Conservation (phyloP, 1,139 yeast species). For the Geotrichum citri-aurantii region DNA sequence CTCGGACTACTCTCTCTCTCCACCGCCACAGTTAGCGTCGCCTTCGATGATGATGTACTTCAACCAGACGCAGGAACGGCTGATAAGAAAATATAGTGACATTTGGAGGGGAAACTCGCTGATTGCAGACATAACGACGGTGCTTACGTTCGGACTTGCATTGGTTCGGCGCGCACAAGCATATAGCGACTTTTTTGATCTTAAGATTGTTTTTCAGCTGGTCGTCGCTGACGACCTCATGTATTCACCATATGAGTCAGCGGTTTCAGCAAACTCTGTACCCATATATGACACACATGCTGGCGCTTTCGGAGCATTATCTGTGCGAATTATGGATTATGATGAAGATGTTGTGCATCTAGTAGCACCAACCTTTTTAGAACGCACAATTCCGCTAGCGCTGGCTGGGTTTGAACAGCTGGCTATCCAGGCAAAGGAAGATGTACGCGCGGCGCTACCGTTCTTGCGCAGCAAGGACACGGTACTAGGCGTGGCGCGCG, state of each 20-base stretch:
- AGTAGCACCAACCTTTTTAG: constrained; percentile 10
- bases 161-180: constrained; percentile 26
- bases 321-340: constrained; percentile 26
- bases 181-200: constrained; percentile 19
- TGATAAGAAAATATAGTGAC: constrained; percentile 16
- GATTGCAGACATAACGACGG: constrained; percentile 18
- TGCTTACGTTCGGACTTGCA: constrained; percentile 17
- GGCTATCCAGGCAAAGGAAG: neutral
- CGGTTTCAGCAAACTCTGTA: neutral
- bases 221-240: constrained; percentile 21
- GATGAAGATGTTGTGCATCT: constrained; percentile 18
- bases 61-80: constrained; percentile 20
- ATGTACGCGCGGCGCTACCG: constrained; percentile 18
- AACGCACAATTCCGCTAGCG: constrained; percentile 9
- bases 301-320: constrained; percentile 9
- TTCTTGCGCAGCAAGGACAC: constrained; percentile 1
- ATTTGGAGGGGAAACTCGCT: constrained; percentile 19
- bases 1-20: neutral
- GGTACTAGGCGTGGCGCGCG: constrained; percentile 1
- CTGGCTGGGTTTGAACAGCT: neutral
- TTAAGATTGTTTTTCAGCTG: constrained; percentile 25
- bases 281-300: constrained; percentile 1
- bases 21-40: constrained; percentile 2
- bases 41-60: neutral
- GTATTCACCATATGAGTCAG: constrained; percentile 8